Evolutionary conservation across 495 filamentous ascomycete genomes (phyloP).

Genomic region (Penicillium parvum): DNA sequence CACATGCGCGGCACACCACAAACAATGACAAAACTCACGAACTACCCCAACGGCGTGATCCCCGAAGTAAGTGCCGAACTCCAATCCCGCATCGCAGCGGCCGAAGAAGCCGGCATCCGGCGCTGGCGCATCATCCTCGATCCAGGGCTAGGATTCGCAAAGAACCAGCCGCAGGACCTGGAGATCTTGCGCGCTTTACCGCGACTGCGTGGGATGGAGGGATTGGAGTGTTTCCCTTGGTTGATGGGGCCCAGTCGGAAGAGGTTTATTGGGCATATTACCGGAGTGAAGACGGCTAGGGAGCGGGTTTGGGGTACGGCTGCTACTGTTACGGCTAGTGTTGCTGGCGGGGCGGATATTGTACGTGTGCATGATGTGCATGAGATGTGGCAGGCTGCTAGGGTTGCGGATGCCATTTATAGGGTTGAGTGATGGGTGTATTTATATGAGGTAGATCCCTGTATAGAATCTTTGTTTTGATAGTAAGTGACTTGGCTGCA

Average conservation of each 20-base stretch:
- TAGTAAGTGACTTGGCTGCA: no score
- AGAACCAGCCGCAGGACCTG: conserved; percentile 73
- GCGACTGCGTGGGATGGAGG: conserved; percentile 57
- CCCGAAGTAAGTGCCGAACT: conserved; percentile 66
- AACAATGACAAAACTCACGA: conserved; percentile 69
- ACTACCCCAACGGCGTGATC: conserved; percentile 75
- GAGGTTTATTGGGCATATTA: conserved; percentile 79
- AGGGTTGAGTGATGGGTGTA: conserved; percentile 32
- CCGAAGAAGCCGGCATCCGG: conserved; percentile 76
- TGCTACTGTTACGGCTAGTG: conserved; percentile 78
- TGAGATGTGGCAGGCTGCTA: conserved; percentile 83
- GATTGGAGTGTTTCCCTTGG: conserved; percentile 76
- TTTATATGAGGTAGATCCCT: no score
- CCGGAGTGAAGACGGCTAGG: conserved; percentile 63
- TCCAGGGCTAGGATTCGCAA: conserved; percentile 91
- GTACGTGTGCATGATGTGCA: conserved; percentile 90
- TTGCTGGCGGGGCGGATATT: conserved; percentile 90
- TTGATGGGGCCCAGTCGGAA: conserved; percentile 87
- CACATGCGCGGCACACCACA: conserved; percentile 88
- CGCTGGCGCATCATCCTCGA: conserved; percentile 95
- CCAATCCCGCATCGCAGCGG: conserved; percentile 61
- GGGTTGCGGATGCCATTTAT: conserved; percentile 90
- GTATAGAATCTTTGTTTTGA: no score
- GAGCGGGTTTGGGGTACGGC: conserved; percentile 82
- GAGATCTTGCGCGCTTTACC: conserved; percentile 66